These are phyloP conservation scores for Santalum album DNA, from an alignment of 164 flowering plant species.

Conservation along the genomic window DNA sequence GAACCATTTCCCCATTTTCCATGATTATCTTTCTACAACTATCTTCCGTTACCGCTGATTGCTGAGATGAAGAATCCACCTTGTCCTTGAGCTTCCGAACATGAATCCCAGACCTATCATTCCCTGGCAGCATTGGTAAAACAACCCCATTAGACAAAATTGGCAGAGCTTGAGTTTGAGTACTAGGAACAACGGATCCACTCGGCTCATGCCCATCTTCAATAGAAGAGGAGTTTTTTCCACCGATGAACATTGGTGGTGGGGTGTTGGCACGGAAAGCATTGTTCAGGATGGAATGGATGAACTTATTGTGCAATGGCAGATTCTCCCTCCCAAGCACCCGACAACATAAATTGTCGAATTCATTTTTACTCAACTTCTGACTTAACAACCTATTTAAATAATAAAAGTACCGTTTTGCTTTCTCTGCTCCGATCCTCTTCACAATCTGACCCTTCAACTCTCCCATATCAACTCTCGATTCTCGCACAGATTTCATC, in stretches of 20 bases:
- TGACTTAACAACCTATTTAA: slow-evolving; percentile 63
- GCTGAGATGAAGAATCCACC: slow-evolving; percentile 37
- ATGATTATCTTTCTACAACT: slow-evolving; percentile 21
- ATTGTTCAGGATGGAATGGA: slow-evolving; percentile 75
- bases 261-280: slow-evolving; percentile 63
- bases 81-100: slow-evolving; percentile 57
- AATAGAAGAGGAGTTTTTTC: slow-evolving; percentile 24
- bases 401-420: slow-evolving; percentile 55
- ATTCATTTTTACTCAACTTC: slow-evolving; percentile 72
- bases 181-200: slow-evolving; percentile 22
- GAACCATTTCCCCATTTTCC: slow-evolving; percentile 61
- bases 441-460: slow-evolving; percentile 74
- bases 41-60: slow-evolving; percentile 25
- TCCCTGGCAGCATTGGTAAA: slow-evolving; percentile 54
- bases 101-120: slow-evolving; percentile 54
- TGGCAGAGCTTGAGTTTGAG: slow-evolving; percentile 24
- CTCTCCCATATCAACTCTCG: slow-evolving; percentile 68
- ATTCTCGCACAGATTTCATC: slow-evolving; percentile 67
- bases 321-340: slow-evolving; percentile 75
- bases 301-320: slow-evolving; percentile 68
- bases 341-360: slow-evolving; percentile 58
- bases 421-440: slow-evolving; percentile 74
- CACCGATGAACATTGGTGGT: slow-evolving; percentile 29
- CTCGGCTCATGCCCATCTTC: slow-evolving; percentile 48
- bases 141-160: slow-evolving; percentile 76